Conservation (phyloP, 1,284 basidiomycete species). For the Tilletia setariae region DNA sequence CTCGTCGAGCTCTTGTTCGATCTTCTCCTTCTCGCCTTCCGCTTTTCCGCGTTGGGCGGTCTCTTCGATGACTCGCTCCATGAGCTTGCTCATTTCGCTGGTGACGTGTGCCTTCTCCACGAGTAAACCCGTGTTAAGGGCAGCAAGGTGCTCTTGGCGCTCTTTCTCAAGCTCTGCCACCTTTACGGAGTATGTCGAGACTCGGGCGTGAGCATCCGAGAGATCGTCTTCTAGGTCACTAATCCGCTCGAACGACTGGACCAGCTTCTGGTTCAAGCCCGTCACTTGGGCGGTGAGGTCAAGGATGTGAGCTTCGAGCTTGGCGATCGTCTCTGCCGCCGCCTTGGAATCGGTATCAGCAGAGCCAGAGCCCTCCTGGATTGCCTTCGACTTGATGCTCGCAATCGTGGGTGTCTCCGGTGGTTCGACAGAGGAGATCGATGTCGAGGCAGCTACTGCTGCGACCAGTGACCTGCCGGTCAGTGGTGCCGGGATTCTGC, state of each 20-base stretch:
- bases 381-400: not conserved
- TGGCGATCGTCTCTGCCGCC: slow-evolving; percentile 71
- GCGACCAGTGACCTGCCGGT: not conserved
- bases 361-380: slow-evolving; percentile 17
- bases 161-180: slow-evolving; percentile 61
- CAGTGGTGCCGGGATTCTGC: not conserved
- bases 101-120: slow-evolving; percentile 88
- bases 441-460: slow-evolving; percentile 20
- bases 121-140: slow-evolving; percentile 69
- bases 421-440: slow-evolving; percentile 12
- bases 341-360: slow-evolving; percentile 17
- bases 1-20: slow-evolving; percentile 68
- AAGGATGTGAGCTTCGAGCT: slow-evolving; percentile 75
- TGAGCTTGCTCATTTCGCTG: slow-evolving; percentile 83
- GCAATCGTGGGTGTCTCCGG: not conserved
- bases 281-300: slow-evolving; percentile 85
- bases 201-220: slow-evolving; percentile 70
- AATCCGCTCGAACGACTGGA: slow-evolving; percentile 82
- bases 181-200: slow-evolving; percentile 57
- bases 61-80: slow-evolving; percentile 90
- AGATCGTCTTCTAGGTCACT: slow-evolving; percentile 90
- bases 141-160: slow-evolving; percentile 56
- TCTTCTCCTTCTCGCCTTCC: slow-evolving; percentile 66
- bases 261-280: slow-evolving; percentile 85
- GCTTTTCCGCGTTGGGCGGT: slow-evolving; percentile 85